These are phyloP conservation scores for Aspergillus sp. DNA, from an alignment of 2,329 filamentous ascomycete genomes.

Conservation along the genomic window DNA sequence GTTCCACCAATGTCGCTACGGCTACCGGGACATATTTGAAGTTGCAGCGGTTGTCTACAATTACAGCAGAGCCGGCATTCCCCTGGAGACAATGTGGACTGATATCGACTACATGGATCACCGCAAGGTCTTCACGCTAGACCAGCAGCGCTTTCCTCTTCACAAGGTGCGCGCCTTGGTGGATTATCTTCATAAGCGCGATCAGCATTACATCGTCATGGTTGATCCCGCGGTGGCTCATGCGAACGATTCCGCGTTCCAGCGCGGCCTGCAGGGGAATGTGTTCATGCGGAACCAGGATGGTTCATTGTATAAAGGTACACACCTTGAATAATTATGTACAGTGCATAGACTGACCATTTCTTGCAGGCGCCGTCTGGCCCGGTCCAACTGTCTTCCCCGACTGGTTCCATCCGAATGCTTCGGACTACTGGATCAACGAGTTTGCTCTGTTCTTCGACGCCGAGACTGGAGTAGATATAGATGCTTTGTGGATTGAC, in stretches of 20 bases:
- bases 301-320: slow-evolving; percentile 53
- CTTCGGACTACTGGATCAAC: slow-evolving; percentile 66
- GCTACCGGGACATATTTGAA: slow-evolving; percentile 54
- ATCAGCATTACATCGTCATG: slow-evolving; percentile 75
- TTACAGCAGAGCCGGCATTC: slow-evolving; percentile 43
- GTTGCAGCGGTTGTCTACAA: slow-evolving; percentile 45
- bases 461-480: slow-evolving; percentile 64
- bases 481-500: slow-evolving; percentile 78
- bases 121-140: slow-evolving; percentile 41
- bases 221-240: slow-evolving; percentile 59
- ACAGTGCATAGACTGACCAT: not conserved
- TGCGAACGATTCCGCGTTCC: slow-evolving; percentile 55
- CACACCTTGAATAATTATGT: not conserved
- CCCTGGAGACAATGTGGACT: slow-evolving; percentile 49
- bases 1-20: slow-evolving; percentile 64
- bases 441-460: slow-evolving; percentile 68
- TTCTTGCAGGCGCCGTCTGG: slow-evolving; percentile 66
- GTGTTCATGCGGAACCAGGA: slow-evolving; percentile 56
- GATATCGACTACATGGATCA: slow-evolving; percentile 45
- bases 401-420: slow-evolving; percentile 72
- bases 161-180: slow-evolving; percentile 63
- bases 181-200: slow-evolving; percentile 62
- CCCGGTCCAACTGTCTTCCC: slow-evolving; percentile 71
- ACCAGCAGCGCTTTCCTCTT: slow-evolving; percentile 39
- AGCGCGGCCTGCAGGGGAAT: slow-evolving; percentile 59